phyloP scores from a whole-genome alignment of 2,329 filamentous ascomycete species.

The Colletotrichum falcatum region DNA sequence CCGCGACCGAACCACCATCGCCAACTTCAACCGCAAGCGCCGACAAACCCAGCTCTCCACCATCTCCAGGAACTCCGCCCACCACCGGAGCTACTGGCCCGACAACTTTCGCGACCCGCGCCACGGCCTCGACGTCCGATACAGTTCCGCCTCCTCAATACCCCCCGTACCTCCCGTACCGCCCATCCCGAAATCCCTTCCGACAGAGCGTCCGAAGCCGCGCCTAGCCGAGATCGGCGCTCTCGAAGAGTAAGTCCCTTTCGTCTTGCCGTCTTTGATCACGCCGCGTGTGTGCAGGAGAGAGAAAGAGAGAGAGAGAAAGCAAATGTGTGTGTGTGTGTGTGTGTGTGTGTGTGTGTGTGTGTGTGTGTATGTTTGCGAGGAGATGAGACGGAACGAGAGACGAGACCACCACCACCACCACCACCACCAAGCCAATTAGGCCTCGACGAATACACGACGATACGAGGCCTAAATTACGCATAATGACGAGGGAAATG shows the following conservation, averaged over 20 bases:
- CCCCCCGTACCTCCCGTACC: neutral
- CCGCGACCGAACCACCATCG: slow-evolving; percentile 3
- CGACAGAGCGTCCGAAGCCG: neutral
- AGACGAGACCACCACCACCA: neutral
- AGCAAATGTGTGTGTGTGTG: no score
- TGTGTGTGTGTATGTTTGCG: no score
- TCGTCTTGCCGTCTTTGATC: neutral
- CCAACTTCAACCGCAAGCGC: slow-evolving; percentile 21
- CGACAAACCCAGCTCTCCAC: slow-evolving; percentile 1
- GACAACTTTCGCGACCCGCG: slow-evolving; percentile 27
- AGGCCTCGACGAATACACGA: neutral
- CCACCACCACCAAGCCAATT: no score
- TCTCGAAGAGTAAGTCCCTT: slow-evolving; percentile 18
- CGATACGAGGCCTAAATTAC: neutral
- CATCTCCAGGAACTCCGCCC: slow-evolving; percentile 21
- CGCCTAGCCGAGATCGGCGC: neutral
- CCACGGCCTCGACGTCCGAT: slow-evolving; percentile 28
- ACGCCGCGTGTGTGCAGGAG: neutral
- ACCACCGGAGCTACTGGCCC: slow-evolving; percentile 33
- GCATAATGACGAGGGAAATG: no score
- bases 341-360: neutral
- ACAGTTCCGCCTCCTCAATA: slow-evolving; percentile 9
- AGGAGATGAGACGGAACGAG: neutral
- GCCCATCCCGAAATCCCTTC: neutral
- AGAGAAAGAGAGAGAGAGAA: neutral